Evolutionary conservation across 257 asterid species (phyloP).

Genomic region (Agastache rugosa): DNA sequence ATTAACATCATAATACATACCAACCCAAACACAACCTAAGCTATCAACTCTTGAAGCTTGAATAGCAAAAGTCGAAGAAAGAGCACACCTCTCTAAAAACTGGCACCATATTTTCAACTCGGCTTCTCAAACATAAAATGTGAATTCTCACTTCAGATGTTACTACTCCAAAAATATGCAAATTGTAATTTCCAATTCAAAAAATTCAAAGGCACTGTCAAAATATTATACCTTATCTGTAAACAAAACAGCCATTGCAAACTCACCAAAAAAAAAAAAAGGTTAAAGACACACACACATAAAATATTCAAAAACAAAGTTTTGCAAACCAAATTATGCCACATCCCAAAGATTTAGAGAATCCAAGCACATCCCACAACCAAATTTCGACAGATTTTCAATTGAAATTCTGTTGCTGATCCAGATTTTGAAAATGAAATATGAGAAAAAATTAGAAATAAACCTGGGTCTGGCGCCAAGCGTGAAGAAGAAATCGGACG

Average conservation of each 20-base stretch:
- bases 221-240: neutral
- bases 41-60: constrained; percentile 80
- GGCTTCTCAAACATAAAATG: no score
- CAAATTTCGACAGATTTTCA: no score
- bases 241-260: no score
- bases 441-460: neutral
- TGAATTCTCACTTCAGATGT: no score
- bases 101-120: no score
- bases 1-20: constrained; percentile 50
- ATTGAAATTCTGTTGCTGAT: neutral
- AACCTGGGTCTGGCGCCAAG: constrained; percentile 46
- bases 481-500: constrained; percentile 36
- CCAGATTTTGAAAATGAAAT: neutral
- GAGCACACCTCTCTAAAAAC: no score
- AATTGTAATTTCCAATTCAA: neutral
- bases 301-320: no score
- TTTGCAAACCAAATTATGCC: no score
- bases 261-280: neutral
- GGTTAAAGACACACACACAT: neutral
- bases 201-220: neutral
- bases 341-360: no score
- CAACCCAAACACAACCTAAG: constrained; percentile 96
- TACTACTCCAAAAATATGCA: neutral
- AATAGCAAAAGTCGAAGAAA: constrained; percentile 65
- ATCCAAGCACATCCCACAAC: no score